Evolutionary conservation across 805 yeast genomes (phyloP).

Genomic region (Maudiozyma pseudohumilis): DNA sequence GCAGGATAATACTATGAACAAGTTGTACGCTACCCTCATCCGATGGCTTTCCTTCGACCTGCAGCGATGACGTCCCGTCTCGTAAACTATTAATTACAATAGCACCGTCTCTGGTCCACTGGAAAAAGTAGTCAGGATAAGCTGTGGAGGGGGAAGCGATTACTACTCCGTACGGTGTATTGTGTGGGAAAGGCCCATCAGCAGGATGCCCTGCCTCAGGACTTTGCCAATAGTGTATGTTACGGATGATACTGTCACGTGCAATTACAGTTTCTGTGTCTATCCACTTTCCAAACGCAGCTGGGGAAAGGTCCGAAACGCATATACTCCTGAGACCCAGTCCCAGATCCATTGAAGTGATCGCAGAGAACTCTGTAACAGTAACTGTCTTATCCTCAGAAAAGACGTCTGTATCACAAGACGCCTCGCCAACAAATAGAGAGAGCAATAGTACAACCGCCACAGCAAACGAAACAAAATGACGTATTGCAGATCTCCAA

Average conservation of each 20-base stretch:
- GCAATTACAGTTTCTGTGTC: conserved; percentile 33
- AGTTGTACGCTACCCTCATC: no score
- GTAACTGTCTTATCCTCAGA: background rate
- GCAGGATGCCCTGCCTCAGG: conserved; percentile 26
- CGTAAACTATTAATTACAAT: no score
- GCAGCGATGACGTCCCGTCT: no score
- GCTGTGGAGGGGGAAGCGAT: conserved; percentile 73
- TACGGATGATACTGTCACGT: conserved; percentile 35
- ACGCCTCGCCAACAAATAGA: no score
- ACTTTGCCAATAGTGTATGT: conserved; percentile 37
- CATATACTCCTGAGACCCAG: no score
- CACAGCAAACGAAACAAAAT: no score
- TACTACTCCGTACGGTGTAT: conserved; percentile 45
- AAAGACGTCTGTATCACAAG: no score
- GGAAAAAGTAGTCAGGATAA: conserved; percentile 74
- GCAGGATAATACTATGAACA: conserved; percentile 35
- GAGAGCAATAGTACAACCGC: no score
- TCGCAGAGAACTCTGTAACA: background rate
- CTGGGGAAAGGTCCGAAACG: no score
- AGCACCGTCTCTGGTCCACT: conserved; percentile 89
- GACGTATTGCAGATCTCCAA: no score
- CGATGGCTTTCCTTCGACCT: no score
- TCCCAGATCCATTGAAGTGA: background rate
- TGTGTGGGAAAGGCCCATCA: background rate
- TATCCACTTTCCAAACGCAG: conserved; percentile 31